These are phyloP conservation scores for Rhizoclosmatium globosum DNA, from an alignment of 192 early-diverging fungal species.

Conservation along the genomic window DNA sequence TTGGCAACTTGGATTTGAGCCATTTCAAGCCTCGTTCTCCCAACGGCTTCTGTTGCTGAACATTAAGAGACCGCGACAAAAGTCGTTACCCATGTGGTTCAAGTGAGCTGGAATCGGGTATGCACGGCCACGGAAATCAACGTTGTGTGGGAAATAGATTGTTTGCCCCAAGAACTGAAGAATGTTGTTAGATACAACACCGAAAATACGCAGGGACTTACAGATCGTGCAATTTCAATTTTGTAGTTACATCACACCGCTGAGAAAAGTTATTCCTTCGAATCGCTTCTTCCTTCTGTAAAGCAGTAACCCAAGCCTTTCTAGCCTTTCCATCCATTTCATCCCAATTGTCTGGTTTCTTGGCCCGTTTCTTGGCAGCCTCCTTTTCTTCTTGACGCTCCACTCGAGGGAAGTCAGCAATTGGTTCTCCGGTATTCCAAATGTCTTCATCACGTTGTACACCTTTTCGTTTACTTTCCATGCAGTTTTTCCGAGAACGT, in stretches of 20 bases:
- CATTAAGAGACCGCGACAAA: constrained; percentile 90
- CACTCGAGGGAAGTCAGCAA: constrained; percentile 68
- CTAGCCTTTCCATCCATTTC: constrained; percentile 60
- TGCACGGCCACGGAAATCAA: constrained; percentile 97
- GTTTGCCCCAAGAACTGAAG: constrained; percentile 80
- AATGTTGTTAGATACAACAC: not conserved
- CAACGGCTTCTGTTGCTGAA: constrained; percentile 83
- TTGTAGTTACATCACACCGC: constrained; percentile 93
- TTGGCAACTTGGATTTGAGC: constrained; percentile 97
- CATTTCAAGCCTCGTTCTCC: constrained; percentile 83
- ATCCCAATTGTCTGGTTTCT: constrained; percentile 60
- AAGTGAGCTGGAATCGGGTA: constrained; percentile 96
- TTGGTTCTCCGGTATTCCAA: constrained; percentile 83
- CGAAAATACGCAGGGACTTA: constrained; percentile 45
- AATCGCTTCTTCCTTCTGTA: constrained; percentile 41
- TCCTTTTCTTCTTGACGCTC: constrained; percentile 42
- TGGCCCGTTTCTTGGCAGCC: constrained; percentile 25
- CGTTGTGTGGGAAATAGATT: constrained; percentile 97
- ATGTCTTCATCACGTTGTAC: constrained; percentile 78
- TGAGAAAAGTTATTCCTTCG: constrained; percentile 76
- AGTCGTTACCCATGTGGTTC: constrained; percentile 96
- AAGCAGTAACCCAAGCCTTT: constrained; percentile 46
- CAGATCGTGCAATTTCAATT: constrained; percentile 91
- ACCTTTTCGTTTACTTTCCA: constrained; percentile 91
- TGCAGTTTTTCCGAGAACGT: constrained; percentile 85